A percentile compares a stretch with the other conserved stretches of the same genome.
Conservation (phyloP, 1,284 basidiomycete species). For the Omphalotus olearius region DNA sequence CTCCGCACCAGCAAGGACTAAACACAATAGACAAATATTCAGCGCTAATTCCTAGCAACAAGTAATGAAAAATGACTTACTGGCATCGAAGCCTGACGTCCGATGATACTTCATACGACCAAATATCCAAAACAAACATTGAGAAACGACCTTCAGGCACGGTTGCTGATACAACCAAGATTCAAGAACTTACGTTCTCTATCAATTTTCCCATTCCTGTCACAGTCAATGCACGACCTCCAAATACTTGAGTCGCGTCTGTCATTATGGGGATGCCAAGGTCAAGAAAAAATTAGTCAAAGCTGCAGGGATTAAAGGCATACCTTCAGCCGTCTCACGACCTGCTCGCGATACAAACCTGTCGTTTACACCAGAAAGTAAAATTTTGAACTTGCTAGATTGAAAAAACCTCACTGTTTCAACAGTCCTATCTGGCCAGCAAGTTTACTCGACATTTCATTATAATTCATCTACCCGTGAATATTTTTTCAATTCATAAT, state of each 20-base stretch:
- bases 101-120: conserved; percentile 37
- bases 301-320: conserved; percentile 3
- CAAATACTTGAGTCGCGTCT: conserved; percentile 63
- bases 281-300: neutral
- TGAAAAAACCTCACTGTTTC: conserved; percentile 50
- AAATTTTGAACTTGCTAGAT: neutral
- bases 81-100: conserved; percentile 49
- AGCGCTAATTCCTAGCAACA: neutral
- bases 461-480: conserved; percentile 63
- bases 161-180: neutral
- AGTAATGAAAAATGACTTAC: conserved; percentile 30
- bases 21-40: neutral
- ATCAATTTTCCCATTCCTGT: conserved; percentile 66
- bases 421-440: conserved; percentile 72
- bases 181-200: conserved; percentile 44
- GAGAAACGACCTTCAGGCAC: neutral
- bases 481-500: no score
- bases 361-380: neutral
- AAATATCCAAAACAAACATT: neutral
- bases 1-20: conserved; percentile 59
- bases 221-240: conserved; percentile 55
- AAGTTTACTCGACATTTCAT: conserved; percentile 73
- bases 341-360: conserved; percentile 66
- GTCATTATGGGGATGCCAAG: neutral
- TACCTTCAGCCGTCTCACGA: conserved; percentile 67